Conservation (phyloP, 345 rosid species). For the Kandelia obovata region DNA sequence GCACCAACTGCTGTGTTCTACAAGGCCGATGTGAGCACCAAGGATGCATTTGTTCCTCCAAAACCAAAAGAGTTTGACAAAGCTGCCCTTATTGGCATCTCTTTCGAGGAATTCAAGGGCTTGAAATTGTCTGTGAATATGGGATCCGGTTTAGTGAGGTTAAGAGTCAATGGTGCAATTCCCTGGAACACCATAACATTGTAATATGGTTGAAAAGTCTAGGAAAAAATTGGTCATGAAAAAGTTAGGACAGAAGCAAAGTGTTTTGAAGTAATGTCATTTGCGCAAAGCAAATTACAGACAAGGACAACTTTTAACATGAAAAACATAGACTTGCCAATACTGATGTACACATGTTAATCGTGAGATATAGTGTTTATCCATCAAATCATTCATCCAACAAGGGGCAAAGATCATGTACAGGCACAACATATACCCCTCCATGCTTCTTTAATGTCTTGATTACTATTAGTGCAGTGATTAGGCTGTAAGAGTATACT, state of each 20-base stretch:
- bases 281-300: neutral
- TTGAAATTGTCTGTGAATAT: slow-evolving; percentile 51
- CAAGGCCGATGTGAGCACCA: slow-evolving; percentile 46
- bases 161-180: slow-evolving; percentile 77
- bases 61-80: slow-evolving; percentile 91
- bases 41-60: slow-evolving; percentile 90
- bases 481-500: no score
- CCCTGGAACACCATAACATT: slow-evolving; percentile 51
- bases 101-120: slow-evolving; percentile 63
- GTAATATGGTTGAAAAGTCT: slow-evolving; percentile 6
- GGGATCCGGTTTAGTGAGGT: slow-evolving; percentile 73
- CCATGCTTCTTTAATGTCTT: no score
- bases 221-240: neutral
- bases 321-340: neutral
- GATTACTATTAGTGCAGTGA: no score
- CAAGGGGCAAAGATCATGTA: no score
- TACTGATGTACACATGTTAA: neutral
- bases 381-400: neutral
- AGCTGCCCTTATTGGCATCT: slow-evolving; percentile 66
- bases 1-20: slow-evolving; percentile 8
- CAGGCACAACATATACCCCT: no score
- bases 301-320: neutral
- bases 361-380: neutral
- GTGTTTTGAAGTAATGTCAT: neutral
- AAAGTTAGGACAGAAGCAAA: neutral